Evolutionary conservation across 2,329 filamentous ascomycete species (phyloP).

Genomic region (Fusarium foetens): DNA sequence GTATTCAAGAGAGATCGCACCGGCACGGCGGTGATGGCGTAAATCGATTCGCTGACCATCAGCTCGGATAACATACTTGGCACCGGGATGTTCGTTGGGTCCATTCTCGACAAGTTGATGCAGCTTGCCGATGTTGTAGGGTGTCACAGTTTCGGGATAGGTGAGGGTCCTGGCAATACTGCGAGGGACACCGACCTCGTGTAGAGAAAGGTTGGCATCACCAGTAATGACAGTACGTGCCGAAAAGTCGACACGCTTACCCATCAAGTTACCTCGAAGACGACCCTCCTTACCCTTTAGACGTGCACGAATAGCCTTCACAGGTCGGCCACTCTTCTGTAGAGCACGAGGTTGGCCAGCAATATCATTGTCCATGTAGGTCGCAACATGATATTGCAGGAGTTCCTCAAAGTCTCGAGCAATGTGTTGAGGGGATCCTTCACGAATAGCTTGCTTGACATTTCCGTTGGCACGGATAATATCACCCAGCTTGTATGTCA

Average conservation of each 20-base stretch:
- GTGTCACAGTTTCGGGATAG: slow-evolving; percentile 96
- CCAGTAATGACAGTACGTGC: slow-evolving; percentile 99
- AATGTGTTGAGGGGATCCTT: slow-evolving; percentile 92
- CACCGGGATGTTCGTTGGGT: slow-evolving; percentile 93
- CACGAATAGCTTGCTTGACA: slow-evolving; percentile 87
- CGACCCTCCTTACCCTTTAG: slow-evolving; percentile 99
- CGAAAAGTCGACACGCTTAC: slow-evolving; percentile 99
- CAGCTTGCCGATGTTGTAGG: slow-evolving; percentile 95
- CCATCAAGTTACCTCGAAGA: slow-evolving; percentile 98
- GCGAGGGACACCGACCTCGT: slow-evolving; percentile 95
- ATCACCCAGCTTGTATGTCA: slow-evolving; percentile 99
- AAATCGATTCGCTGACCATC: slow-evolving; percentile 96
- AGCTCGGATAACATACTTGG: slow-evolving; percentile 93
- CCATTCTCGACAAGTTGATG: slow-evolving; percentile 91
- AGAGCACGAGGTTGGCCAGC: slow-evolving; percentile 93
- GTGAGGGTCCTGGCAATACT: slow-evolving; percentile 94
- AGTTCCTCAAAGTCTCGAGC: slow-evolving; percentile 90
- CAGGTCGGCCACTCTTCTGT: slow-evolving; percentile 95
- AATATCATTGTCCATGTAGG: slow-evolving; percentile 99
- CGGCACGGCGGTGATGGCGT: slow-evolving; percentile 88
- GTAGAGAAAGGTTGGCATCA: slow-evolving; percentile 94
- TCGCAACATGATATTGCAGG: slow-evolving; percentile 97
- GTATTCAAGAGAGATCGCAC: slow-evolving; percentile 87
- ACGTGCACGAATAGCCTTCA: slow-evolving; percentile 96
- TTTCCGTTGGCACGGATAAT: slow-evolving; percentile 98